Percentiles rank a stretch among this genome's conserved stretches.
Evolutionary conservation across 2,329 filamentous ascomycete genomes (phyloP).

Genomic region (Penicillium sp.): DNA sequence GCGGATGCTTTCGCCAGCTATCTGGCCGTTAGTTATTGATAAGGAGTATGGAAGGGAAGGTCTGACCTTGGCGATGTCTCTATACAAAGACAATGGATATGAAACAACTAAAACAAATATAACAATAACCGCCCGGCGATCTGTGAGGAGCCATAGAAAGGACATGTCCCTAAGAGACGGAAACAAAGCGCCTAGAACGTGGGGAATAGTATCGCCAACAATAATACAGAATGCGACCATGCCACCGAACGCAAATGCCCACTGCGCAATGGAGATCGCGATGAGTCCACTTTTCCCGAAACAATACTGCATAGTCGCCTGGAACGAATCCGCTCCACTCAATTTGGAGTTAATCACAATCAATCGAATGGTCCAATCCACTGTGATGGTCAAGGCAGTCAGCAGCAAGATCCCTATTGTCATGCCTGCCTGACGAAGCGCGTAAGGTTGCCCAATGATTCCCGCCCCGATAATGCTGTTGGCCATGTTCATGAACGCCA

Average conservation of each 20-base stretch:
- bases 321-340: constrained; percentile 88
- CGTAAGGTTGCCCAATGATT: constrained; percentile 85
- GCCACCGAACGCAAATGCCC: constrained; percentile 97
- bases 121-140: constrained; percentile 81
- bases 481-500: constrained; percentile 99
- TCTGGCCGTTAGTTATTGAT: constrained; percentile 29
- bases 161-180: constrained; percentile 69
- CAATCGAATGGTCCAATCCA: constrained; percentile 97
- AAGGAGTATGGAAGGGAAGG: not conserved
- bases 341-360: constrained; percentile 98
- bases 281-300: constrained; percentile 85
- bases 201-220: constrained; percentile 92
- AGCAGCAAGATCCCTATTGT: constrained; percentile 76
- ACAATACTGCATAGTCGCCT: constrained; percentile 92
- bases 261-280: constrained; percentile 88
- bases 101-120: constrained; percentile 82
- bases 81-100: constrained; percentile 86
- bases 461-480: constrained; percentile 89
- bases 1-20: constrained; percentile 95
- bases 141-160: constrained; percentile 76
- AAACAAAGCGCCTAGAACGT: constrained; percentile 79
- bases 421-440: constrained; percentile 88
- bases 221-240: constrained; percentile 99
- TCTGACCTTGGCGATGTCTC: constrained; percentile 90
- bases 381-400: constrained; percentile 71